Conservation (phyloP, 1,139 yeast genomes). For the Magnusiomyces sp. region DNA sequence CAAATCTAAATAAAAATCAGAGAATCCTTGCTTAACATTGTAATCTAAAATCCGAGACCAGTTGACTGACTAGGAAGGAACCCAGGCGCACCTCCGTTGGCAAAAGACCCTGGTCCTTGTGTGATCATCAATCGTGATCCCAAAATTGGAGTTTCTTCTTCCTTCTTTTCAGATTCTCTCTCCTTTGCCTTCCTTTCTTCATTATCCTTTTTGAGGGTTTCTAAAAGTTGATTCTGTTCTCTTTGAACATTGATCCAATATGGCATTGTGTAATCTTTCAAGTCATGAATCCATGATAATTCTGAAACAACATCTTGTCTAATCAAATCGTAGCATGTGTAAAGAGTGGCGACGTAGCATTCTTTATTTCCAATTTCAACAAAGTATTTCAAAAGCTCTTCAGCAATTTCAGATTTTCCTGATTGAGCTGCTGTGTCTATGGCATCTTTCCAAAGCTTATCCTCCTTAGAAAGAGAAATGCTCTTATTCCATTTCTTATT, state of each 20-base stretch:
- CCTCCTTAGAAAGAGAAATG: slow-evolving; percentile 78
- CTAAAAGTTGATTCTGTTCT: slow-evolving; percentile 64
- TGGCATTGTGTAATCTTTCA: slow-evolving; percentile 80
- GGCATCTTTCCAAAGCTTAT: slow-evolving; percentile 91
- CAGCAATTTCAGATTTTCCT: slow-evolving; percentile 70
- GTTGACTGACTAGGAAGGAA: slow-evolving; percentile 3
- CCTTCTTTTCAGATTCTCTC: slow-evolving; percentile 44
- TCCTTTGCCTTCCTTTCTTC: slow-evolving; percentile 60
- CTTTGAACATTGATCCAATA: slow-evolving; percentile 71
- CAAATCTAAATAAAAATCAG: neutral
- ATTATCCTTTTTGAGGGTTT: slow-evolving; percentile 61
- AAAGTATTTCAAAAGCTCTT: slow-evolving; percentile 81
- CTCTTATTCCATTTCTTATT: slow-evolving; percentile 91
- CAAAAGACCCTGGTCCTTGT: slow-evolving; percentile 21
- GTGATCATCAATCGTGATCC: slow-evolving; percentile 29
- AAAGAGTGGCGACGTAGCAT: slow-evolving; percentile 85
- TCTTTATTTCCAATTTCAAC: slow-evolving; percentile 97
- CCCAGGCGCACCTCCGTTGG: slow-evolving; percentile 2
- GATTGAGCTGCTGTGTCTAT: slow-evolving; percentile 88
- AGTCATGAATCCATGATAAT: slow-evolving; percentile 80
- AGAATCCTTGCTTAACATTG: neutral
- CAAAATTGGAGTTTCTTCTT: slow-evolving; percentile 33
- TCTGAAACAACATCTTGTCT: slow-evolving; percentile 81
- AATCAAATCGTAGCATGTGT: slow-evolving; percentile 73
- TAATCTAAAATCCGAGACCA: slow-evolving; percentile 2